Base-by-base conservation (phyloP, 1,284 basidiomycete species). In the Stereum hirsutum region DNA sequence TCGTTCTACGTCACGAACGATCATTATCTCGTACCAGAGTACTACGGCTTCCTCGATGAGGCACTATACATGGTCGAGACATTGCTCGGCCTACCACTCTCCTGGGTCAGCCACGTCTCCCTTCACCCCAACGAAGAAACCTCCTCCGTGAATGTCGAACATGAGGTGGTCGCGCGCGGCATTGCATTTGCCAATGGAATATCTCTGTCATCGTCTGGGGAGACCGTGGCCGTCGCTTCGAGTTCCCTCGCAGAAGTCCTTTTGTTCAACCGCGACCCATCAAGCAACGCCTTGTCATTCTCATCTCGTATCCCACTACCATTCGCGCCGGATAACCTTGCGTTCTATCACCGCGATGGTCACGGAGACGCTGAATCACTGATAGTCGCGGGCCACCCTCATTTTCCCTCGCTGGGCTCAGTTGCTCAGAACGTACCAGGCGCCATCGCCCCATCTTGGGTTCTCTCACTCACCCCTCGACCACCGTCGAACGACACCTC, bases 1-100 rank as follows among this genome's bases (percentile, higher is more conserved):
- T 72, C 75, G 1, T 84, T 87, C 56, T 79, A 78, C 49, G 68
- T 86, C 30, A 74, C 72, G 26, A 80, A 87, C 53, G 83, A 87
- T 53, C 83, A 87, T 52, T 56, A 75, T 21, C 57, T 85, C 52
- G 82, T 82, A 0, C 67, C 77, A 6, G 72, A 83, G 11, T 64
- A 81, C 19, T 74, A 75, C 1, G 55, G 58, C 30, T 46, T 54
- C 4, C 41, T 82, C 17, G 78, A 75, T 3, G 56, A 59, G 43
- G 46, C 74, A 20, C 52, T 77, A 0, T 74, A 80, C 0, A 23
- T 78, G 30, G 33, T 72, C 38, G 84, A 87, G 54, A 70, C 75
- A 1, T 1, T 78, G 8, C 57, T 79, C 2, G 72, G 59, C 2
- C 61, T 84, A 0, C 79, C 81, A 0, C 54, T 81, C 6, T 60